Percentiles rank a stretch among this genome's conserved stretches.
These are phyloP conservation scores for Phytophthora aleatoria DNA, from an alignment of 352 stramenopile species.

Conservation along the genomic window DNA sequence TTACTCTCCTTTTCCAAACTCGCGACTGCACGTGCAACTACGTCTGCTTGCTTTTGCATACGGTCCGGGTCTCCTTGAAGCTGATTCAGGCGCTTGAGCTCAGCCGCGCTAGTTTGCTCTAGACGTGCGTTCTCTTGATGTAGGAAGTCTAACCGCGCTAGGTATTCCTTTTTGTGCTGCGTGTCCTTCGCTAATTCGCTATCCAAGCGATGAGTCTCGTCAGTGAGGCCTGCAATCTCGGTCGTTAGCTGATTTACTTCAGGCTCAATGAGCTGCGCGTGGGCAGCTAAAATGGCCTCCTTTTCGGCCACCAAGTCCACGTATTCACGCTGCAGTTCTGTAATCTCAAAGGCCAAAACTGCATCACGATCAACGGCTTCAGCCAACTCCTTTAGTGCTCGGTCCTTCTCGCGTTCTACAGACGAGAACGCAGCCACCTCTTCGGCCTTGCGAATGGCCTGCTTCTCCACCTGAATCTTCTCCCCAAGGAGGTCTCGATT, in stretches of 20 bases:
- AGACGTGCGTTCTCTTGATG: conserved; percentile 67
- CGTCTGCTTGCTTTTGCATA: conserved; percentile 84
- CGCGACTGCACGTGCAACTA: conserved; percentile 79
- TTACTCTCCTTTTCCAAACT: conserved; percentile 75
- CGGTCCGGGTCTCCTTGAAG: conserved; percentile 80
- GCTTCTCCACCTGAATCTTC: conserved; percentile 89
- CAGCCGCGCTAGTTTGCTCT: conserved; percentile 43
- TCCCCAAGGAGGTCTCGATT: conserved; percentile 85
- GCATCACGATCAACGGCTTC: conserved; percentile 82
- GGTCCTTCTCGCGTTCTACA: conserved; percentile 84
- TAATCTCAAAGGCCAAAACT: conserved; percentile 87
- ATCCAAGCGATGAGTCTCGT: conserved; percentile 74
- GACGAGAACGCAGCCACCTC: conserved; percentile 73
- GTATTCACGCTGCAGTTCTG: conserved; percentile 83
- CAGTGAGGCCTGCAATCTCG: conserved; percentile 63
- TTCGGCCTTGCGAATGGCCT: conserved; percentile 84
- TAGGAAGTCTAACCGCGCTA: conserved; percentile 66
- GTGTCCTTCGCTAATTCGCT: conserved; percentile 75
- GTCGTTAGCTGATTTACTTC: conserved; percentile 77
- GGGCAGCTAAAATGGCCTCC: conserved; percentile 74
- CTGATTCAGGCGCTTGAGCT: conserved; percentile 68
- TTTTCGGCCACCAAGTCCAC: conserved; percentile 75
- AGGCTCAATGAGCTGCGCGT: conserved; percentile 84
- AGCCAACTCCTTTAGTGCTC: conserved; percentile 74
- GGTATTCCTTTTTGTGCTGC: conserved; percentile 64